Conservation (phyloP, 768 basidiomycete species). For the Hortiboletus campestris region DNA sequence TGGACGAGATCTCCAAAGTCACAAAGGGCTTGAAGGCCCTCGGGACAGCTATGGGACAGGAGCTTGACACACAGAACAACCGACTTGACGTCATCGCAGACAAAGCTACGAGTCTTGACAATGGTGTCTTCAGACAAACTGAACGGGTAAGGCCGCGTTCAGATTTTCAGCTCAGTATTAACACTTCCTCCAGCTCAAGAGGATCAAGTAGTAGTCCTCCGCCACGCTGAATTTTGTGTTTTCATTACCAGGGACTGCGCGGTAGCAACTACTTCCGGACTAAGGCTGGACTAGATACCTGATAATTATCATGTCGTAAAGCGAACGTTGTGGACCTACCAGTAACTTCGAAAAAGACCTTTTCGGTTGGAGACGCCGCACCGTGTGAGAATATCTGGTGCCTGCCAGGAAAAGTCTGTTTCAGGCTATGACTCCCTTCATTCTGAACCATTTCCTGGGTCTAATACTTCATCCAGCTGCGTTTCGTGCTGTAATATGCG, state of each 20-base stretch:
- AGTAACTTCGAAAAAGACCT: too few species aligned
- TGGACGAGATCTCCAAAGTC: slow-evolving; percentile 80
- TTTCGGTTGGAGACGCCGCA: too few species aligned
- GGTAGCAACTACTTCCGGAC: background rate
- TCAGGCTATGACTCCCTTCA: background rate
- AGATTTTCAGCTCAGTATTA: slow-evolving; percentile 18
- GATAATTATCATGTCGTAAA: too few species aligned
- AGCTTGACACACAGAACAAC: slow-evolving; percentile 83
- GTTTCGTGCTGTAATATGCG: slow-evolving; percentile 24
- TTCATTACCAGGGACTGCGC: background rate
- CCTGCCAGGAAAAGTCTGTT: background rate
- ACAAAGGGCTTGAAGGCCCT: slow-evolving; percentile 77
- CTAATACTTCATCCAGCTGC: background rate
- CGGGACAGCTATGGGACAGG: slow-evolving; percentile 80
- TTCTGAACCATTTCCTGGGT: background rate
- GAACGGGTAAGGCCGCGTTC: slow-evolving; percentile 55
- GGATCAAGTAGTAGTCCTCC: slow-evolving; percentile 44
- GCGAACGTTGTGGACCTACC: too few species aligned
- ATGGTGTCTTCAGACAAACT: slow-evolving; percentile 77
- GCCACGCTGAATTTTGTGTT: background rate
- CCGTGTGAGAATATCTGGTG: background rate
- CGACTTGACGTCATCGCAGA: slow-evolving; percentile 74
- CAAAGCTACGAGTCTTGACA: slow-evolving; percentile 77
- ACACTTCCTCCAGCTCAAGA: slow-evolving; percentile 49
- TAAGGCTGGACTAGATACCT: slow-evolving; percentile 20